A percentile compares a stretch with the other conserved stretches of the same genome.
Evolutionary conservation across 306 rosid genomes (phyloP).

Genomic region (Cucurbita argyrosperma): DNA sequence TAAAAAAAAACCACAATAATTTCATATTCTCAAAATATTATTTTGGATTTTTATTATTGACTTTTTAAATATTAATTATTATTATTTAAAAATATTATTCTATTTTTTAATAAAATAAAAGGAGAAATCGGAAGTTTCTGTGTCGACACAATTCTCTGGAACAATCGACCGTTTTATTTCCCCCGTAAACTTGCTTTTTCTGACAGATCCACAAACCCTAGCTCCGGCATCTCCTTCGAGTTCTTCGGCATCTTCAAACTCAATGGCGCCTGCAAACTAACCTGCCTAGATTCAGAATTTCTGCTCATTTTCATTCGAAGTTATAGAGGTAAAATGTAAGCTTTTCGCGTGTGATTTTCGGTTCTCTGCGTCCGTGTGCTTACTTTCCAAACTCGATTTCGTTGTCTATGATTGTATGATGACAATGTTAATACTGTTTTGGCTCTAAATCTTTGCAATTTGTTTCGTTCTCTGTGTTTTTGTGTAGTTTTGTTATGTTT

Average conservation of each 20-base stretch:
- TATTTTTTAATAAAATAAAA: too few relatives aligned
- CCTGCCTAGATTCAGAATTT: not conserved
- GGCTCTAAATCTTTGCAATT: not conserved
- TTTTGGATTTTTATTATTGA: too few relatives aligned
- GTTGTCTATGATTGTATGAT: not conserved
- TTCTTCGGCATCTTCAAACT: not conserved
- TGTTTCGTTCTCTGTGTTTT: not conserved
- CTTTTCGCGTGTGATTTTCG: not conserved
- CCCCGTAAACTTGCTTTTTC: not conserved
- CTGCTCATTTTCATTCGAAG: not conserved
- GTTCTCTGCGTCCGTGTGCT: not conserved
- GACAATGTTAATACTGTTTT: not conserved
- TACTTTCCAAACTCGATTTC: not conserved
- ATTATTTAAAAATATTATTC: too few relatives aligned
- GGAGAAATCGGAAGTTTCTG: too few relatives aligned
- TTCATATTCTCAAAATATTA: too few relatives aligned
- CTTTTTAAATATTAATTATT: too few relatives aligned
- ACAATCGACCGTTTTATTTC: not conserved
- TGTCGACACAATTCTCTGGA: not conserved
- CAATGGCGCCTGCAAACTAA: not conserved
- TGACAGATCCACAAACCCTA: not conserved
- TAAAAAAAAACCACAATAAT: too few relatives aligned
- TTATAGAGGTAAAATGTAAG: not conserved
- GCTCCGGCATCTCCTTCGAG: not conserved
- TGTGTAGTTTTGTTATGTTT: not conserved